A percentile compares a stretch with the other conserved stretches of the same genome.
Conservation (phyloP, 2,329 filamentous ascomycete species). For the Trichoderma polysporum region DNA sequence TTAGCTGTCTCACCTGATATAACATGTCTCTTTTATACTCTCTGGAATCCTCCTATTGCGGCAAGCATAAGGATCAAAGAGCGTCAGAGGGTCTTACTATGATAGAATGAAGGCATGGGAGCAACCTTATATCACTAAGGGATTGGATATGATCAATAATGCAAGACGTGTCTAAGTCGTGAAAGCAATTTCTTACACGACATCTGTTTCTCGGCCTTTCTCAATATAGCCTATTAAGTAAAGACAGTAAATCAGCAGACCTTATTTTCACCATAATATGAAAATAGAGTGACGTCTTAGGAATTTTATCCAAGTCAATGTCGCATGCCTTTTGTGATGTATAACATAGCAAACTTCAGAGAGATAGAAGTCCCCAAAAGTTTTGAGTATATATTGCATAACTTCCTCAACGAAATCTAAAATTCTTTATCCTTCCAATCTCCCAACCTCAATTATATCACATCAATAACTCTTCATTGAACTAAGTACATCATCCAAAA, state of each 20-base stretch:
- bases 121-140: neutral
- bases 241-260: neutral
- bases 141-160: neutral
- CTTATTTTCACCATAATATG: neutral
- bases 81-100: neutral
- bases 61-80: no score
- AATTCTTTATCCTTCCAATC: neutral
- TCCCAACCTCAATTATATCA: neutral
- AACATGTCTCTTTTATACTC: neutral
- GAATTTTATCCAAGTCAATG: neutral
- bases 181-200: no score
- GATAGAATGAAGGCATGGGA: neutral
- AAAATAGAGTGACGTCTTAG: neutral
- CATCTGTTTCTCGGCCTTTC: no score
- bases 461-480: neutral
- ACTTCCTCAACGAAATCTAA: neutral
- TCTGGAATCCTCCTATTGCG: neutral
- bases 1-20: neutral
- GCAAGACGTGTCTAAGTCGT: no score
- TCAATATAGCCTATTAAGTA: no score
- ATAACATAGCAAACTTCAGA: neutral
- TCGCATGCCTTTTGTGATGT: neutral
- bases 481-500: neutral
- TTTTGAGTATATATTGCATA: neutral
- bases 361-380: neutral